Conservation (phyloP, 2,329 filamentous ascomycete species). For the Pezicula neosporulosa region DNA sequence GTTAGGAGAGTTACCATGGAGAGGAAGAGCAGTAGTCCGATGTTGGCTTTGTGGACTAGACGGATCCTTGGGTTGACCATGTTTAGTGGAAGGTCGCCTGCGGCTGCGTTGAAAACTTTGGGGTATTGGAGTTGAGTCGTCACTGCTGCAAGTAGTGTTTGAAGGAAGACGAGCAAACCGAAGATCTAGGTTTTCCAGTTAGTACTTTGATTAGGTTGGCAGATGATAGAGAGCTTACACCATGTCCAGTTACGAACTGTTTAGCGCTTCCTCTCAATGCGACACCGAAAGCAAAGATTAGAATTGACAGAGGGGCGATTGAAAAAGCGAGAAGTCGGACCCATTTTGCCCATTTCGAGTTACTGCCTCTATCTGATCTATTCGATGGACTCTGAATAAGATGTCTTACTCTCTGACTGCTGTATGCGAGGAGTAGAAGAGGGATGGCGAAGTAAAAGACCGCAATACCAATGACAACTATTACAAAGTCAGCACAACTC, state of each 20-base stretch:
- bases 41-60: neutral
- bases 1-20: neutral
- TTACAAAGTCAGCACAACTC: neutral
- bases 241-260: neutral
- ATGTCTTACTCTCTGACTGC: neutral
- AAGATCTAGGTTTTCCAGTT: neutral
- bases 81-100: neutral
- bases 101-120: neutral
- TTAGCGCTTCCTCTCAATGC: neutral
- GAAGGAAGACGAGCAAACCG: neutral
- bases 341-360: neutral
- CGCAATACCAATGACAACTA: neutral
- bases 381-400: neutral
- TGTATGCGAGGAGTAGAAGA: neutral
- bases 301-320: neutral
- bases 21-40: neutral
- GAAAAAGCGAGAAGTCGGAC: neutral
- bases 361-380: neutral
- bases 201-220: neutral
- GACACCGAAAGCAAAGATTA: neutral
- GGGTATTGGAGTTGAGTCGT: neutral
- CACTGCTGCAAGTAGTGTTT: neutral
- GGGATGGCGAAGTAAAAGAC: neutral
- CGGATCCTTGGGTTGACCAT: neutral
- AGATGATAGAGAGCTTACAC: neutral